Conservation (phyloP, 139 green algal genomes). For the Chlamydomonas schloesseri region DNA sequence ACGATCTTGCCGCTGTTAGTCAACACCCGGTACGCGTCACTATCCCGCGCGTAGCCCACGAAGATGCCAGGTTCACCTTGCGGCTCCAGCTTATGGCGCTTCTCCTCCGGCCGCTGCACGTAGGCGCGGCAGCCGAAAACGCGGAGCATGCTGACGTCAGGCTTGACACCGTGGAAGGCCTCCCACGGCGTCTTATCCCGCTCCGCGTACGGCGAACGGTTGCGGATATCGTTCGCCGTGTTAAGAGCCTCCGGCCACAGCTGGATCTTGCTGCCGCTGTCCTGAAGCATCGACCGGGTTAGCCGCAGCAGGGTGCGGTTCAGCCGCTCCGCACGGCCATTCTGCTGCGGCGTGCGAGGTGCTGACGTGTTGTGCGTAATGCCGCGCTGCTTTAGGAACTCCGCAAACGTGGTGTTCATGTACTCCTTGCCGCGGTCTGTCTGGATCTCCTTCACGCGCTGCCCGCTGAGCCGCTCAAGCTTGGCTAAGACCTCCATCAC, state of each 20-base stretch:
- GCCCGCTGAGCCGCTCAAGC: too few relatives aligned
- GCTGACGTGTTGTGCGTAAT: slow-evolving; percentile 14
- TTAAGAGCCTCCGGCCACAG: too few relatives aligned
- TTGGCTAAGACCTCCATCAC: too few relatives aligned
- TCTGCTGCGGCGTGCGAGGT: slow-evolving; percentile 45
- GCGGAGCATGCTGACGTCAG: neutral
- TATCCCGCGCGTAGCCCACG: slow-evolving; percentile 29
- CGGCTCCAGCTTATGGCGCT: slow-evolving; percentile 40
- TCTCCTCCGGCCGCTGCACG: slow-evolving; percentile 11
- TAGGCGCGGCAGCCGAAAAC: slow-evolving; percentile 2
- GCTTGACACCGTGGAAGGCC: neutral
- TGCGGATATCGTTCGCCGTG: too few relatives aligned
- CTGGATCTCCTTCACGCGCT: too few relatives aligned
- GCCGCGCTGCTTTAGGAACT: too few relatives aligned
- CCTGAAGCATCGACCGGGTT: neutral
- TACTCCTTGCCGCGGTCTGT: too few relatives aligned
- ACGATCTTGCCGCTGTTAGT: neutral
- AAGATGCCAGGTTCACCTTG: slow-evolving; percentile 13
- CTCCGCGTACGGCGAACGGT: too few relatives aligned
- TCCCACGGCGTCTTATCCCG: neutral
- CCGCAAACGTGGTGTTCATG: too few relatives aligned
- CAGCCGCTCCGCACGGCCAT: slow-evolving; percentile 49
- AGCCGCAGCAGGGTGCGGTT: slow-evolving; percentile 46
- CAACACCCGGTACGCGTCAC: slow-evolving; percentile 37
- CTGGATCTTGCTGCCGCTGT: too few relatives aligned